Base-by-base conservation (phyloP, 768 basidiomycete genomes). In the Russula lepida region DNA sequence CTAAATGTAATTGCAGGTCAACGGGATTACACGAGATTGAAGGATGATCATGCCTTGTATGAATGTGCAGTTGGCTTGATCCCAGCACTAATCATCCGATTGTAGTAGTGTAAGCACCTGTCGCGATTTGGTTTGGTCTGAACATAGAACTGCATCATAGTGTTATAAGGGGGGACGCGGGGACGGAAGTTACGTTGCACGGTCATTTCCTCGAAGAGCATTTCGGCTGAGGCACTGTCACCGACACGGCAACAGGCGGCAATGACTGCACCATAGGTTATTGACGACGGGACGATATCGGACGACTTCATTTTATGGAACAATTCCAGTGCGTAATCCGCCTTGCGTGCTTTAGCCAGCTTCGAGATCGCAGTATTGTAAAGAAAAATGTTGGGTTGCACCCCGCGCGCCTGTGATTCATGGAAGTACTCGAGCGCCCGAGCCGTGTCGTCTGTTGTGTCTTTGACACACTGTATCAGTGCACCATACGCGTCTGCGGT, bases 301-400 rank as follows among this genome's bases (percentile, higher is more conserved):
- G 71, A 73, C 6, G 75, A 74, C 75, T 91, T 91, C 92, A 98
- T 95, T 68, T 85, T 78, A 54, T 85, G 80, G 81, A 98, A 99
- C 64, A 98, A 75, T 63, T 88, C 85, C 56, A 99, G 74, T 0
- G 93, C 94, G 51, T 84, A 78, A 65, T 97, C 94, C 0, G 93
- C 92, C 73, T 95, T 95, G 66, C 97, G 83, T 3, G 97, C 97
- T 72, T 89, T 92, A 33, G 92, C 86, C 11, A 99, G 81, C 75
- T 95, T 95, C 64, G 91, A 93, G 74, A 99, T 98, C 75, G 95
- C 88, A 67, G 92, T 98, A 77, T 99, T 98, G 78, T 89, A 99
- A 41, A 99, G 81, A 74, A 88, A 99, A 50, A 87, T 79, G 69
- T 91, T 94, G 17, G 92, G 88, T 33, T 69, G 66, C 41, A 95